phyloP scores from a whole-genome alignment of 2,329 filamentous ascomycete species.

The Neopestalotiopsis sp. region DNA sequence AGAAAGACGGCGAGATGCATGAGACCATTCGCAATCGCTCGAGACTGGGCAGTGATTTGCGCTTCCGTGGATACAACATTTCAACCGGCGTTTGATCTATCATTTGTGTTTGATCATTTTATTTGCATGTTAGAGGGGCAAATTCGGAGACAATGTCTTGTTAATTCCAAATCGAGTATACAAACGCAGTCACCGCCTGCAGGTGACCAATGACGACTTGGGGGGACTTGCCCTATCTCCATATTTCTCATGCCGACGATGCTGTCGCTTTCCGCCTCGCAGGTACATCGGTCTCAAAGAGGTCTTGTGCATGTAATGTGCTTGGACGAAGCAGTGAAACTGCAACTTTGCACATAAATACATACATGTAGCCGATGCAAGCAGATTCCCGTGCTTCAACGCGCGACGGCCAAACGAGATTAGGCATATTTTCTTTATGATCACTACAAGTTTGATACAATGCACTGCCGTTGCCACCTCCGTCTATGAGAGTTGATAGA shows the following conservation, averaged over 20 bases:
- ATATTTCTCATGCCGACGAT: neutral
- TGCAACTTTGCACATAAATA: neutral
- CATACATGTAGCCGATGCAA: neutral
- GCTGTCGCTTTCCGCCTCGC: neutral
- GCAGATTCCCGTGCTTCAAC: neutral
- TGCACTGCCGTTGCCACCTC: constrained; percentile 14
- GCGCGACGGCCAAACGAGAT: neutral
- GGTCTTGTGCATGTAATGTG: neutral
- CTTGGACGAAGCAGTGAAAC: neutral
- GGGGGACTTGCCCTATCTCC: neutral
- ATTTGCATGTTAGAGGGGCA: neutral
- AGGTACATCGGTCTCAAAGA: neutral
- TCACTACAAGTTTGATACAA: constrained; percentile 17
- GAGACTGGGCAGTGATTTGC: neutral
- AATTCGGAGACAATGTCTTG: neutral
- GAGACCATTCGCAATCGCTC: neutral
- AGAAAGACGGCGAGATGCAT: neutral
- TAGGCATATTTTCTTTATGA: neutral
- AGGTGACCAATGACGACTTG: neutral
- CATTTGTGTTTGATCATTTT: neutral
- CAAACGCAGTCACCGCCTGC: neutral
- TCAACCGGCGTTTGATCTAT: neutral
- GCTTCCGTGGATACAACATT: neutral
- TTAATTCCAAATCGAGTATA: neutral
- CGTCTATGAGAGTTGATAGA: constrained; percentile 19